Percentiles rank a stretch among this genome's conserved stretches.
These are phyloP conservation scores for Trichoderma oligosporum DNA, from an alignment of 2,329 filamentous ascomycete genomes.

Conservation along the genomic window DNA sequence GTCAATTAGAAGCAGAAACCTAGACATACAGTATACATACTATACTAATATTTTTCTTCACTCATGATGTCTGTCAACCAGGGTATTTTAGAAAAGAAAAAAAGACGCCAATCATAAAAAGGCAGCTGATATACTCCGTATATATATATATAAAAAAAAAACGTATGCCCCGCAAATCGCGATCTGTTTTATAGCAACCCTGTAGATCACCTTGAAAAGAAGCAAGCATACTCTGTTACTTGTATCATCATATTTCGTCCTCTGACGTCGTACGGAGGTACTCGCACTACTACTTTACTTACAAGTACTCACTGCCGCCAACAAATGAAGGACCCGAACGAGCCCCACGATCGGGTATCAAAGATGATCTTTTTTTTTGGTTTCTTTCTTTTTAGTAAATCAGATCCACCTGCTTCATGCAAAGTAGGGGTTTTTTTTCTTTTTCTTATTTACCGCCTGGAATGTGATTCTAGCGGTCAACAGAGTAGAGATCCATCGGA, in stretches of 20 bases:
- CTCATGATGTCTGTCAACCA: not conserved
- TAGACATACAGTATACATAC: not conserved
- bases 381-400: not conserved
- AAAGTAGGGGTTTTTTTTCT: conserved; percentile 1
- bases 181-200: conserved; percentile 18
- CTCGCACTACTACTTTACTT: too few relatives aligned
- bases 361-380: not conserved
- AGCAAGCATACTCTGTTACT: conserved; percentile 1
- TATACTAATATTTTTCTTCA: not conserved
- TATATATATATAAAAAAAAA: not conserved
- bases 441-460: conserved; percentile 12
- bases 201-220: conserved; percentile 17
- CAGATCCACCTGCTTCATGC: conserved; percentile 15
- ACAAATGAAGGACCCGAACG: too few relatives aligned
- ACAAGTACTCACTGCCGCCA: too few relatives aligned
- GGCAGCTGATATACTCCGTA: conserved; percentile 14
- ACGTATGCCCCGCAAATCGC: conserved; percentile 15
- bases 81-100: too few relatives aligned
- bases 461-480: conserved; percentile 18
- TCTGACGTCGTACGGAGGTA: conserved; percentile 18
- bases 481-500: conserved; percentile 16
- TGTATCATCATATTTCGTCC: not conserved
- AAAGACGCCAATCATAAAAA: conserved; percentile 1
- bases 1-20: not conserved
- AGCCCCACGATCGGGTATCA: conserved; percentile 7